A percentile compares a stretch with the other conserved stretches of the same genome.
Evolutionary conservation across 345 rosid species (phyloP).

Genomic region (Camelina sativa): DNA sequence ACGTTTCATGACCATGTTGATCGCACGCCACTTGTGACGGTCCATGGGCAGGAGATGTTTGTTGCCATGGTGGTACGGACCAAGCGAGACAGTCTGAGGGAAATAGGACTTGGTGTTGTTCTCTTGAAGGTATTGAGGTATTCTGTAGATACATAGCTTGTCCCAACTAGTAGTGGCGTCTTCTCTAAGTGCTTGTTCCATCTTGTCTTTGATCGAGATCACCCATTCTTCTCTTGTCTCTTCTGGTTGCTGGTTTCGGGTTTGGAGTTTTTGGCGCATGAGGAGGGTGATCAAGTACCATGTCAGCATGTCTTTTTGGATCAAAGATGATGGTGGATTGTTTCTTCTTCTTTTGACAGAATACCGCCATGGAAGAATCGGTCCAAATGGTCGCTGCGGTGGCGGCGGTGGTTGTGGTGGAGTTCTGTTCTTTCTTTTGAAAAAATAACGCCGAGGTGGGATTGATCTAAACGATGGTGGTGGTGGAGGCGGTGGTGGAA

Average conservation of each 20-base stretch:
- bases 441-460: conserved; percentile 15
- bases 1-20: conserved; percentile 63
- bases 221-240: conserved; percentile 66
- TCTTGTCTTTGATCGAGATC: conserved; percentile 63
- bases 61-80: conserved; percentile 80
- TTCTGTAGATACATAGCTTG: conserved; percentile 39
- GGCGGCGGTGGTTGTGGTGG: conserved; percentile 37
- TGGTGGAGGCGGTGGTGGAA: conserved; percentile 33
- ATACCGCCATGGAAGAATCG: conserved; percentile 34
- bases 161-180: conserved; percentile 65
- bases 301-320: conserved; percentile 28
- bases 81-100: conserved; percentile 78
- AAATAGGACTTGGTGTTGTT: conserved; percentile 65
- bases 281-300: conserved; percentile 35
- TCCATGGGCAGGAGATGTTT: conserved; percentile 68
- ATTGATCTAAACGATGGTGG: conserved; percentile 41
- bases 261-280: conserved; percentile 15
- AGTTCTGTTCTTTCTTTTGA: conserved; percentile 9
- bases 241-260: not conserved
- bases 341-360: conserved; percentile 18
- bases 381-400: conserved; percentile 32
- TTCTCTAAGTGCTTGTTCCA: conserved; percentile 60
- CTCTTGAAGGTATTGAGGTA: conserved; percentile 45
- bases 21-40: conserved; percentile 77
- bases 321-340: conserved; percentile 2